phyloP scores from a whole-genome alignment of 352 stramenopile species.

The Globisporangium nodosum region DNA sequence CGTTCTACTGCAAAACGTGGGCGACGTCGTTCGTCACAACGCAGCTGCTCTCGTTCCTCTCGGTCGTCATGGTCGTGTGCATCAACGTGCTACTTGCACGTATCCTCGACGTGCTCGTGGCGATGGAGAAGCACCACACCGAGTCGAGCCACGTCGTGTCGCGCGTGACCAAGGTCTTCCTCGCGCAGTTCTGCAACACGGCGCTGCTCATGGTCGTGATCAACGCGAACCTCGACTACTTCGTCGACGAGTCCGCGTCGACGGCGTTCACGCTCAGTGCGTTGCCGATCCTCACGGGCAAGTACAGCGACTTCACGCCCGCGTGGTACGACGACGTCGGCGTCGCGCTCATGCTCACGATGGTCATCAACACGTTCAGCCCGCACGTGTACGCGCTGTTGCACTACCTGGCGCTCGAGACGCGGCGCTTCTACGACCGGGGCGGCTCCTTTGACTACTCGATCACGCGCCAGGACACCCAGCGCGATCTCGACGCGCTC shows the following conservation, averaged over 20 bases:
- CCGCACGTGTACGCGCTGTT: conserved; percentile 58
- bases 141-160: conserved; percentile 67
- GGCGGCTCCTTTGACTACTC: conserved; percentile 62
- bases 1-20: conserved; percentile 65
- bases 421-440: conserved; percentile 51
- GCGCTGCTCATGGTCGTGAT: conserved; percentile 69
- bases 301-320: conserved; percentile 75
- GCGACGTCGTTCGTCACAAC: conserved; percentile 64
- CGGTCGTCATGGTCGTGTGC: conserved; percentile 64
- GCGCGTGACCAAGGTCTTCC: conserved; percentile 69
- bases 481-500: conserved; percentile 73
- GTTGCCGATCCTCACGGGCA: conserved; percentile 56
- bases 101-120: conserved; percentile 63
- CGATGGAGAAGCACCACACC: conserved; percentile 76
- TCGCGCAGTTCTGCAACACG: conserved; percentile 82
- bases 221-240: conserved; percentile 77
- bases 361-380: conserved; percentile 77
- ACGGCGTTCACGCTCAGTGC: conserved; percentile 23
- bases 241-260: conserved; percentile 20
- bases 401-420: conserved; percentile 46
- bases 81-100: conserved; percentile 64
- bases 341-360: conserved; percentile 76
- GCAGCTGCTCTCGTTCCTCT: conserved; percentile 52
- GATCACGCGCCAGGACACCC: conserved; percentile 65
- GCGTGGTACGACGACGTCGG: conserved; percentile 78